Evolutionary conservation across 129 eudicot species (phyloP).

Genomic region (Scalesia atractyloides): DNA sequence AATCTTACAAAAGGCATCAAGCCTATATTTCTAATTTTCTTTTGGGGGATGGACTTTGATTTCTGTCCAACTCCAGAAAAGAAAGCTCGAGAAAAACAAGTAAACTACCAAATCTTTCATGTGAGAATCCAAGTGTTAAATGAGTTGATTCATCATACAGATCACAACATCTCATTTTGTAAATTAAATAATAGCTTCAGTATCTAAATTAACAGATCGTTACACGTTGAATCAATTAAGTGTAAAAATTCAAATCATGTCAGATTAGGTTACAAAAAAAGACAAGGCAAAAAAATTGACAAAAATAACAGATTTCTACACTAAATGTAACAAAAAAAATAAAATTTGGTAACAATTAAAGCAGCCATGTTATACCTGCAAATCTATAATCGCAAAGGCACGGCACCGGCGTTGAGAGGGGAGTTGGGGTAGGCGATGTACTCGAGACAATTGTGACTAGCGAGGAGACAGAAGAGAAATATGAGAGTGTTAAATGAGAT

Average conservation of each 20-base stretch:
- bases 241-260: not conserved
- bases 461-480: not conserved
- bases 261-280: not conserved
- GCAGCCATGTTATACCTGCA: not conserved
- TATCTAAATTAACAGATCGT: not conserved
- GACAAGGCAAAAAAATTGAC: not conserved
- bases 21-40: not conserved
- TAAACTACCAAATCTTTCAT: not conserved
- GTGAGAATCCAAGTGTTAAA: not conserved
- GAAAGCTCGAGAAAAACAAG: not conserved
- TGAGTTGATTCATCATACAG: not conserved
- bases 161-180: not conserved
- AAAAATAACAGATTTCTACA: not conserved
- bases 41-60: not conserved
- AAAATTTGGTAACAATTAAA: not conserved
- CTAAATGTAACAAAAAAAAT: not conserved
- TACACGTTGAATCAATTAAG: not conserved
- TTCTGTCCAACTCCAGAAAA: slow-evolving; percentile 1
- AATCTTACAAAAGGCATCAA: not conserved
- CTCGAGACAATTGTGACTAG: not conserved
- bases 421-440: not conserved
- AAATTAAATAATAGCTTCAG: not conserved
- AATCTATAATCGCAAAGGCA: not conserved
- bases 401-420: not conserved
- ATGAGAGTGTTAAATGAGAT: not conserved